A percentile compares a stretch with the other conserved stretches of the same genome.
phyloP scores from a whole-genome alignment of 2,329 filamentous ascomycete genomes.

The Saccharata proteae region DNA sequence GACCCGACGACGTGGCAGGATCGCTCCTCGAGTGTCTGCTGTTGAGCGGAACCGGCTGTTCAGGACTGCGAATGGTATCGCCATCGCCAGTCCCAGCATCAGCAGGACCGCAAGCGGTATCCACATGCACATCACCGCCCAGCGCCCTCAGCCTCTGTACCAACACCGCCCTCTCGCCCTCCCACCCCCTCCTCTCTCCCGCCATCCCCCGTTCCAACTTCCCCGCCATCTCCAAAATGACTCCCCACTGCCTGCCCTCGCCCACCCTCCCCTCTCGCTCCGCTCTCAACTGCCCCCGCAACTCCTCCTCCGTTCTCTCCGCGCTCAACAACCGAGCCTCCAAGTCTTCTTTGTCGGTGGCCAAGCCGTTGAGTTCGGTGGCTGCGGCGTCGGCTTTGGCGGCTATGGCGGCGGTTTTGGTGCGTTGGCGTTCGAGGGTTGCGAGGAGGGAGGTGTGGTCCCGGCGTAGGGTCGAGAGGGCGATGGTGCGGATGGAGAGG shows the following conservation, averaged over 20 bases:
- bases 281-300: constrained; percentile 36
- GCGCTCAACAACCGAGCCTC: constrained; percentile 34
- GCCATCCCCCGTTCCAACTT: constrained; percentile 31
- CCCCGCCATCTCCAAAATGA: constrained; percentile 39
- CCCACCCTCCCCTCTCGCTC: constrained; percentile 29
- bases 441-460: constrained; percentile 42
- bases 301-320: constrained; percentile 38
- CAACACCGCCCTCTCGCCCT: constrained; percentile 26
- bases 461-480: constrained; percentile 40
- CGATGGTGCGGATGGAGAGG: constrained; percentile 40
- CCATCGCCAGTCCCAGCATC: not conserved
- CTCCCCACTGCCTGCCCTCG: constrained; percentile 38
- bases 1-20: too few species aligned
- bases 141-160: constrained; percentile 23
- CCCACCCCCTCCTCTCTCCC: constrained; percentile 31
- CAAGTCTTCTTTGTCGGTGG: constrained; percentile 38
- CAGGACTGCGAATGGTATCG: not conserved
- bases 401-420: constrained; percentile 37
- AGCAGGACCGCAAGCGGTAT: constrained; percentile 2
- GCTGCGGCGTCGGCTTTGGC: constrained; percentile 27
- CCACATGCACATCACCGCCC: constrained; percentile 20
- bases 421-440: constrained; percentile 39
- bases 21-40: constrained; percentile 19
- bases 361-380: constrained; percentile 35
- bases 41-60: constrained; percentile 4